phyloP scores from a whole-genome alignment of 768 basidiomycete genomes.

The Macrolepiota dolichaula region DNA sequence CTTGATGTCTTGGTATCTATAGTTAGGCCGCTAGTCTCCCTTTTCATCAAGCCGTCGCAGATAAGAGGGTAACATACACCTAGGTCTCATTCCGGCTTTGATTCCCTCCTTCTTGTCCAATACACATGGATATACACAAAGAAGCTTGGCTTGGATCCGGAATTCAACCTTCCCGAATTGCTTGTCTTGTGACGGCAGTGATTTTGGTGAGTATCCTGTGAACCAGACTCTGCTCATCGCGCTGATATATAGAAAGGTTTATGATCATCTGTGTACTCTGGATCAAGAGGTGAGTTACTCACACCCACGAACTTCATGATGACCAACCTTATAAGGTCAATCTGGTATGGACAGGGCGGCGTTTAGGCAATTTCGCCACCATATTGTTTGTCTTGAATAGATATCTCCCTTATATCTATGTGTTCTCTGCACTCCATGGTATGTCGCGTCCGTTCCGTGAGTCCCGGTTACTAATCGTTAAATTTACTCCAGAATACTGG shows the following conservation, averaged over 20 bases:
- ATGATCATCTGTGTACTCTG: not conserved
- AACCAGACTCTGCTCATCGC: too few relatives aligned
- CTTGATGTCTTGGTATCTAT: too few relatives aligned
- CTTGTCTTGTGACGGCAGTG: not conserved
- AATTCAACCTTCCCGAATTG: not conserved
- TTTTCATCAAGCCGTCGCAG: too few relatives aligned
- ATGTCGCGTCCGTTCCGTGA: not conserved
- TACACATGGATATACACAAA: not conserved
- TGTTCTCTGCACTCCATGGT: not conserved
- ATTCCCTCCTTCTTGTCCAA: too few relatives aligned
- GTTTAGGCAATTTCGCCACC: not conserved
- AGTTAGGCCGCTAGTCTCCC: too few relatives aligned
- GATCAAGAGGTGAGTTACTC: not conserved
- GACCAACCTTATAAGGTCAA: constrained; percentile 22
- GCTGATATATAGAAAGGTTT: not conserved
- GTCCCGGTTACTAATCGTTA: not conserved
- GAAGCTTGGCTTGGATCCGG: not conserved
- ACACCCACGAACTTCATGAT: too few relatives aligned
- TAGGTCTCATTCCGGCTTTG: too few relatives aligned
- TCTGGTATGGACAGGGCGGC: constrained; percentile 6
- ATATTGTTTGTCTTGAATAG: not conserved
- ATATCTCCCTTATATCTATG: not conserved
- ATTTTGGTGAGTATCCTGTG: not conserved
- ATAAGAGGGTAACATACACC: too few relatives aligned
- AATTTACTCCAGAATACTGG: not conserved